Base-by-base conservation (phyloP, 768 basidiomycete species). In the Ramaria sp. region DNA sequence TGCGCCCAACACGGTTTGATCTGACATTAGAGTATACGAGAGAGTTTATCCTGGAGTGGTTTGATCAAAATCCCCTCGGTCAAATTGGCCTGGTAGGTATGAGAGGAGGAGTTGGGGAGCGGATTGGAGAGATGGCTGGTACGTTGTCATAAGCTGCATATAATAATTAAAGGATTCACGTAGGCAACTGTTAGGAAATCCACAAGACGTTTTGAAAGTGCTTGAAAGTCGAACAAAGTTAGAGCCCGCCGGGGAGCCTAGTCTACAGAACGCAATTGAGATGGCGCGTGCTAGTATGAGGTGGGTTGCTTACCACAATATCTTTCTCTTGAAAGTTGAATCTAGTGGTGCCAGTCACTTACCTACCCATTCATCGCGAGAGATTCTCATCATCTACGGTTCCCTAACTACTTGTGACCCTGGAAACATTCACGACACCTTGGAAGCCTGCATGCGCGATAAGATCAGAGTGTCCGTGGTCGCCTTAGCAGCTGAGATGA, bases 41-140 rank as follows among this genome's bases (percentile, higher is more conserved):
- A 56, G 89, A 90, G 61, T 99, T 98, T 60, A 77, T 98, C 27
- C 73, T 78, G 6, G 96, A 99, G 66, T 99, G 95, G 94, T 99
- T 98, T 67, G 96, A 99, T 69, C 96, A 98, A 71, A 99, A 99
- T 63, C 96, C 96, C 1, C 75, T 99, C 12, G 94, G 95, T 20
- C 96, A 98, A 69, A 89, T 99, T 59, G 95, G 93, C 1, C 72
- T 98, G 28, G 90, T 98, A 16, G 91, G 89, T 5, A 91, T 98
- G 80, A 75, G 93, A 22, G 81, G 88, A 32, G 91, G 96, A 0
- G 67, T 97, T 22, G 93, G 92, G 0, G 96, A 98, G 67, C 79
- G 89, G 3, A 71, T 98, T 39, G 81, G 89, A 1, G 88, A 92
- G 57, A 88, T 99, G 83, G 88, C 93, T 61, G 95, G 94, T 91